phyloP scores from a whole-genome alignment of 2,329 filamentous ascomycete genomes.

The Talaromyces sp. region DNA sequence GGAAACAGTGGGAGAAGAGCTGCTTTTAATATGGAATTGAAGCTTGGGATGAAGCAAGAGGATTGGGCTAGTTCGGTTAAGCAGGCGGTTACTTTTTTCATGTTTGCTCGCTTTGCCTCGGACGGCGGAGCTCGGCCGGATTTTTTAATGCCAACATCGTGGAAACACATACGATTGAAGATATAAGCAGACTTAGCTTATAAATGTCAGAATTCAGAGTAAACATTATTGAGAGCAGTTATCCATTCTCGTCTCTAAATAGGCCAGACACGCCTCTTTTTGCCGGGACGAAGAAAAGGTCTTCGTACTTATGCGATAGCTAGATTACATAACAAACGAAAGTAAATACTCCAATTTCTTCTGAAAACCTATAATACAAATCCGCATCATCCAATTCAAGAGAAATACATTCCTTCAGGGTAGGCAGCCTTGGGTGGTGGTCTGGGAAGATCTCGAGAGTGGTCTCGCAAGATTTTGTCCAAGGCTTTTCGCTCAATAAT shows the following conservation, averaged over 20 bases:
- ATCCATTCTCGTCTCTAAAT: neutral
- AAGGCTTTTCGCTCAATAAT: slow-evolving; percentile 82
- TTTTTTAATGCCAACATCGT: neutral
- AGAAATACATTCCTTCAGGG: slow-evolving; percentile 11
- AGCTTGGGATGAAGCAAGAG: slow-evolving; percentile 1
- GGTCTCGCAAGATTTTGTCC: slow-evolving; percentile 64
- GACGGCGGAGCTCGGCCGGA: neutral
- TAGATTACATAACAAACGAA: neutral
- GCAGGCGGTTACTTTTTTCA: slow-evolving; percentile 3
- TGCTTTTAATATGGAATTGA: neutral
- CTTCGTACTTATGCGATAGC: neutral
- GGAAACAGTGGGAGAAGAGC: slow-evolving; percentile 3
- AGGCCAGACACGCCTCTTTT: neutral
- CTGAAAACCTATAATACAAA: slow-evolving; percentile 9
- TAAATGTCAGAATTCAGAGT: neutral
- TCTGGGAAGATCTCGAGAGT: slow-evolving; percentile 45
- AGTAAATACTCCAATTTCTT: slow-evolving; percentile 1
- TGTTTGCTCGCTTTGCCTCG: slow-evolving; percentile 8
- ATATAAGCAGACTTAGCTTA: too few relatives aligned
- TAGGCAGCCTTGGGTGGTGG: slow-evolving; percentile 29
- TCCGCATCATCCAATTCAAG: slow-evolving; percentile 5
- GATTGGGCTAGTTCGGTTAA: neutral
- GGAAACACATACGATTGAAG: too few relatives aligned
- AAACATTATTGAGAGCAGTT: neutral
- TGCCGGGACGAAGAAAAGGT: neutral